These are phyloP conservation scores for Lodderomyces orthopsilosis DNA, from an alignment of 1,139 yeast genomes.

Conservation along the genomic window DNA sequence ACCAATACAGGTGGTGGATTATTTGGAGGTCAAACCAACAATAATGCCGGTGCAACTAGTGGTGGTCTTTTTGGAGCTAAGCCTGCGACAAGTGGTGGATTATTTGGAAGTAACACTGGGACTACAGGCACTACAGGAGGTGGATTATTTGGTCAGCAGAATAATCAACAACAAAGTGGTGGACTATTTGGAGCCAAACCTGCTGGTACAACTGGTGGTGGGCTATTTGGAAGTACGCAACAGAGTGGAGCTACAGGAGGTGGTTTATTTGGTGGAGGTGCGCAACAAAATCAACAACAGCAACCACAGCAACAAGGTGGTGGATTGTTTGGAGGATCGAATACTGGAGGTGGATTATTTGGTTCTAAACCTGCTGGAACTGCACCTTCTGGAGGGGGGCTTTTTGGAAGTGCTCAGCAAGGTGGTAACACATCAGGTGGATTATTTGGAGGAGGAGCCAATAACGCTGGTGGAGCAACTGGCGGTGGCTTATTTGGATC, in stretches of 20 bases:
- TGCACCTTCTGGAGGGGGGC: conserved; percentile 20
- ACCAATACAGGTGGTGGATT: conserved; percentile 20
- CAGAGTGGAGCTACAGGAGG: conserved; percentile 7
- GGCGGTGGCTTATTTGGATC: conserved; percentile 24
- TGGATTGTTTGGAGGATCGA: conserved; percentile 3
- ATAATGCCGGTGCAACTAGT: conserved; percentile 9
- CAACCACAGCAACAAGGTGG: conserved; percentile 10
- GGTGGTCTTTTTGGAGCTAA: conserved; percentile 24
- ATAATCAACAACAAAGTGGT: conserved; percentile 15
- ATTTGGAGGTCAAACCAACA: conserved; percentile 17
- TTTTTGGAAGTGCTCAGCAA: conserved; percentile 25
- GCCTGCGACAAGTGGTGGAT: conserved; percentile 14
- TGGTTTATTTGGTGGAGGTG: conserved; percentile 17
- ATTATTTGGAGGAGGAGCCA: conserved; percentile 22
- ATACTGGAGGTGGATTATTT: conserved; percentile 29
- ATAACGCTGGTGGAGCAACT: conserved; percentile 8
- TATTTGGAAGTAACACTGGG: conserved; percentile 18
- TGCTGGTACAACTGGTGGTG: conserved; percentile 18
- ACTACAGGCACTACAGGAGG: conserved; percentile 18
- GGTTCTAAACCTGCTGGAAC: conserved; percentile 22
- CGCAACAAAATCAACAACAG: conserved; percentile 3
- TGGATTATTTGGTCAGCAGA: conserved; percentile 23
- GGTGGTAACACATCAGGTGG: conserved; percentile 22
- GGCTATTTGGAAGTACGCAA: conserved; percentile 20
- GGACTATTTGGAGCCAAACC: conserved; percentile 27